Evolutionary conservation across 106 monocot species (phyloP), one percentile per base, ranked within the genome.

Genomic region (Phalaenopsis aphrodite): DNA sequence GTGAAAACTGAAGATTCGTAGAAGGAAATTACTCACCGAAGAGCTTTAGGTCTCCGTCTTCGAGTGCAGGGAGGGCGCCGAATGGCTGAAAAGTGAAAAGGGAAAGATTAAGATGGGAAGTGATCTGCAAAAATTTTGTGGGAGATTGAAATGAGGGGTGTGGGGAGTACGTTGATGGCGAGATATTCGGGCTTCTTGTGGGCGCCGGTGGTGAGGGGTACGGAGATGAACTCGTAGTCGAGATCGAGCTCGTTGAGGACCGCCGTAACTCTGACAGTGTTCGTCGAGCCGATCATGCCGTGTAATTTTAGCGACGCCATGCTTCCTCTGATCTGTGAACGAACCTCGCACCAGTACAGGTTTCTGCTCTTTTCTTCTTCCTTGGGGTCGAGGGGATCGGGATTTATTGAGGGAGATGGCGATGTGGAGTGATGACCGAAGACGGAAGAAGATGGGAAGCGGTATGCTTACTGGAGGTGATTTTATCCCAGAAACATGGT

Each of bases 151-250:
- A 2, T 12, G 3, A 23, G 78, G 18, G 39, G 7, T 41, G 55
- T 2, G 23, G 57, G 3, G 30, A 14, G 15, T 85, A 93, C 93
- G 55, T 90, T 90, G 77, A 85, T 64, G 56, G 86, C 82, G 77
- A 93, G 84, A 88, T 86, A 90, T 8, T 81, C 58, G 5, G 88
- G 87, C 42, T 88, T 80, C 77, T 95, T 95, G 77, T 95, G 85
- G 21, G 82, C 87, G 15, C 85, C 87, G 57, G 81, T 30, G 67
- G 42, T n/a, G 82, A 90, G 83, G 43, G 87, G 81, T 69, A 90
- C 85, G 56, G 45, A 30, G 72, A 79, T 9, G 78, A 87, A n/a
- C 17, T 90, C 89, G 80, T 71, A 90, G 8, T 90, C 83, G 24
- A 90, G 16, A 2, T 24, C 87, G 78, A 85, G 85, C 87, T 90